Evolutionary conservation across 2,329 filamentous ascomycete genomes (phyloP).

Genomic region (Alternaria sp.): DNA sequence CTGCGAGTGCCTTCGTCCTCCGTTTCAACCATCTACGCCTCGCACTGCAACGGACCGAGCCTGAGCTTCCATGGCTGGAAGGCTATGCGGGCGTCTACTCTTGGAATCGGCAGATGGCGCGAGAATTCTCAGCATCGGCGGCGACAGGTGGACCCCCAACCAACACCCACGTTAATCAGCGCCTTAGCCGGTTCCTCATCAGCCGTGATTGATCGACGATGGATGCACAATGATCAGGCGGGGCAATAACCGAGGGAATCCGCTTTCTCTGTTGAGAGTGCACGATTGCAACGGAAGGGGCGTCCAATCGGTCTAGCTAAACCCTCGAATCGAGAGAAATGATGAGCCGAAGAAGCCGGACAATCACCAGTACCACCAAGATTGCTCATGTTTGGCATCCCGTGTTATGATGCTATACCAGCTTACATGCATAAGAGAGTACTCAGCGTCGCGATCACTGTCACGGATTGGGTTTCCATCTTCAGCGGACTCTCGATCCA

Average conservation of each 20-base stretch:
- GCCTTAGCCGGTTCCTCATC: conserved; percentile 7
- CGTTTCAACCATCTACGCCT: neutral
- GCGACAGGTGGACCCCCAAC: conserved; percentile 2
- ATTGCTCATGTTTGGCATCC: neutral
- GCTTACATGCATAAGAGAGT: neutral
- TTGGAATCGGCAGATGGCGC: neutral
- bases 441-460: neutral
- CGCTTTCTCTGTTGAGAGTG: neutral
- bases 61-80: neutral
- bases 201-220: conserved; percentile 2
- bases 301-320: neutral
- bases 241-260: neutral
- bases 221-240: neutral
- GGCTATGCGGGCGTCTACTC: neutral
- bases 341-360: neutral
- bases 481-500: neutral
- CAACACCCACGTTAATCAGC: conserved; percentile 2
- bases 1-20: neutral
- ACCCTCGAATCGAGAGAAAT: neutral
- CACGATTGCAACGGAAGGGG: neutral
- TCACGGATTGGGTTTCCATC: neutral
- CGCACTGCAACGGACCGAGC: neutral
- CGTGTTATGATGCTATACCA: neutral
- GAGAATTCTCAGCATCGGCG: neutral
- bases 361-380: neutral